Conservation (phyloP, 2,329 filamentous ascomycete species). For the Trichoderma oligosporum region DNA sequence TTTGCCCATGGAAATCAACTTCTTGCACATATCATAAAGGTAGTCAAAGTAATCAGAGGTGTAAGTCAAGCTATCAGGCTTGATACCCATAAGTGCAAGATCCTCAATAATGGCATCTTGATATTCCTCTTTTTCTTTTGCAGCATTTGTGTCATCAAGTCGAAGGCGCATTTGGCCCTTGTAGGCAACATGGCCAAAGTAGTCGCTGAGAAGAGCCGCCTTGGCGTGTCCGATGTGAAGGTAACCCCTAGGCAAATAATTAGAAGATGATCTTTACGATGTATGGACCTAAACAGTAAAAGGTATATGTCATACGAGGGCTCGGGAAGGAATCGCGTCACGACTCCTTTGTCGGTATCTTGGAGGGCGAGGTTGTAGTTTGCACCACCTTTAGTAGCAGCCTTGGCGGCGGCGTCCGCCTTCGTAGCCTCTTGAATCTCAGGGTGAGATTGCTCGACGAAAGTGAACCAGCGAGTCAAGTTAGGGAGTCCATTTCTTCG, state of each 20-base stretch:
- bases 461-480: constrained; percentile 81
- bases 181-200: constrained; percentile 92
- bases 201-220: constrained; percentile 88
- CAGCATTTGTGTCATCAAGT: constrained; percentile 96
- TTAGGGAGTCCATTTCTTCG: constrained; percentile 75
- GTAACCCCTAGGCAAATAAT: constrained; percentile 57
- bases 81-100: constrained; percentile 84
- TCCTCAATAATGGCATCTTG: constrained; percentile 93
- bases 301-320: constrained; percentile 60
- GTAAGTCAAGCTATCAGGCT: constrained; percentile 80
- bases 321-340: constrained; percentile 90
- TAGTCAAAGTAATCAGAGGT: constrained; percentile 95
- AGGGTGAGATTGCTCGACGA: constrained; percentile 75
- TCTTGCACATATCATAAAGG: constrained; percentile 79
- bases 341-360: constrained; percentile 82
- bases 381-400: constrained; percentile 70
- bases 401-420: constrained; percentile 65
- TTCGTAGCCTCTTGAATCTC: constrained; percentile 71
- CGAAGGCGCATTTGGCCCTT: constrained; percentile 86
- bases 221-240: constrained; percentile 96
- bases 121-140: constrained; percentile 95
- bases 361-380: constrained; percentile 87
- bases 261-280: constrained; percentile 4
- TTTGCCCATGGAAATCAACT: constrained; percentile 79
- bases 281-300: neutral